Conservation (phyloP, 2,329 filamentous ascomycete species). For the Fusarium liriodendri region DNA sequence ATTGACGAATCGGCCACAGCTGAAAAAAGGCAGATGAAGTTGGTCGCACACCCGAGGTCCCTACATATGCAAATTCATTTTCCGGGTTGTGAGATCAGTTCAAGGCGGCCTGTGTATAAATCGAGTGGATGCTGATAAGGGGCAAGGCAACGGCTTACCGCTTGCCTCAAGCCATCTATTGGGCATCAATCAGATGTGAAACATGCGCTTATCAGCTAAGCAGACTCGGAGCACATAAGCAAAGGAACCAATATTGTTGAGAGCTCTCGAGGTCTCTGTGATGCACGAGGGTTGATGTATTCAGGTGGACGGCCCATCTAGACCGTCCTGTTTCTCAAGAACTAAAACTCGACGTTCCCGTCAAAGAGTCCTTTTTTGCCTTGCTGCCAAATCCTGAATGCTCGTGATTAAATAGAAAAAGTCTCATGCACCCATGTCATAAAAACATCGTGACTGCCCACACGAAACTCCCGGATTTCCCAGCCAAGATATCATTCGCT, state of each 20-base stretch:
- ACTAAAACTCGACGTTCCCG: slow-evolving; percentile 9
- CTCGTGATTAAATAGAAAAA: slow-evolving; percentile 30
- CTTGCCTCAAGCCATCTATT: not conserved
- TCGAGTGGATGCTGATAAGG: not conserved
- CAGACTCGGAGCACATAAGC: not conserved
- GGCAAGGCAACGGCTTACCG: not conserved
- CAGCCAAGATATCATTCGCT: slow-evolving; percentile 44
- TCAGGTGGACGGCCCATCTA: slow-evolving; percentile 11
- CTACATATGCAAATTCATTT: not conserved
- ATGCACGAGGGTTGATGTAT: slow-evolving; percentile 23
- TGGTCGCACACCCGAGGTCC: not conserved
- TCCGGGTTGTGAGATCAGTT: not conserved
- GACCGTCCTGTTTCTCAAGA: slow-evolving; percentile 17
- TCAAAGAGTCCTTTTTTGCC: slow-evolving; percentile 19
- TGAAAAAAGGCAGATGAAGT: not conserved
- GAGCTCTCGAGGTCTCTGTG: slow-evolving; percentile 1
- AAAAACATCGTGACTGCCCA: slow-evolving; percentile 41
- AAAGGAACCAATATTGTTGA: not conserved
- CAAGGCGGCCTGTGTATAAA: not conserved
- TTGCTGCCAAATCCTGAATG: slow-evolving; percentile 26
- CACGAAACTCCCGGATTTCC: slow-evolving; percentile 42
- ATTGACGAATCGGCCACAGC: not conserved
- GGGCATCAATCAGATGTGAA: not conserved
- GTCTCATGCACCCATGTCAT: slow-evolving; percentile 42
- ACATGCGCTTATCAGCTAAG: not conserved